Conservation (phyloP, 2,329 filamentous ascomycete species). For the Mycosphaerella arachidis region DNA sequence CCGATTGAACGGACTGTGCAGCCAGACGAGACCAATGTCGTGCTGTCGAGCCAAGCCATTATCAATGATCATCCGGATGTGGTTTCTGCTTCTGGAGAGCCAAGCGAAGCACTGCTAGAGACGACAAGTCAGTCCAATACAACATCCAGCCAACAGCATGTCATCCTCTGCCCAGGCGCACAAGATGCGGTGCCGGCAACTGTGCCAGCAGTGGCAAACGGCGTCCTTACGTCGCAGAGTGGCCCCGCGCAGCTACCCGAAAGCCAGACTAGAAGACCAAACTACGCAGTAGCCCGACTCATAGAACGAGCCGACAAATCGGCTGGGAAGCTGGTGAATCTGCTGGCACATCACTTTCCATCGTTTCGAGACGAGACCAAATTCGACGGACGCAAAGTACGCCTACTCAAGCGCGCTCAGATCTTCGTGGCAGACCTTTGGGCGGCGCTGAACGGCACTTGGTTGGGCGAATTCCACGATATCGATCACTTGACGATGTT, state of each 20-base stretch:
- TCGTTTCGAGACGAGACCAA: constrained; percentile 79
- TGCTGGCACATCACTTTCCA: constrained; percentile 73
- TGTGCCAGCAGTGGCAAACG: background rate
- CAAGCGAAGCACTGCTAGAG: background rate
- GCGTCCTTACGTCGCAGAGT: background rate
- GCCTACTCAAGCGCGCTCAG: constrained; percentile 89
- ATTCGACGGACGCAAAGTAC: constrained; percentile 71
- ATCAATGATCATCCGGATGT: constrained; percentile 12
- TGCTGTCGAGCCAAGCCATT: background rate
- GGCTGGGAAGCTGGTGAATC: constrained; percentile 78
- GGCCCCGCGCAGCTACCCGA: background rate
- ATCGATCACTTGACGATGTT: constrained; percentile 98
- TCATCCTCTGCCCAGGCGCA: background rate
- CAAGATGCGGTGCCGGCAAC: background rate
- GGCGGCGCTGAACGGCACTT: constrained; percentile 84
- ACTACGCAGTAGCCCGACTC: constrained; percentile 61
- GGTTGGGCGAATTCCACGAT: constrained; percentile 77
- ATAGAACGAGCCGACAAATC: constrained; percentile 71
- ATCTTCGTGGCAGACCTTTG: constrained; percentile 94
- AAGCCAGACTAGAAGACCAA: constrained; percentile 10
- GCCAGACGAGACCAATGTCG: background rate
- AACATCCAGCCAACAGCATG: constrained; percentile 1
- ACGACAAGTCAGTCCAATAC: background rate
- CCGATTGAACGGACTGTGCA: no score
- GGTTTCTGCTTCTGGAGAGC: constrained; percentile 7